Base-by-base conservation (phyloP, 305 asterid species). In the Vinca major region DNA sequence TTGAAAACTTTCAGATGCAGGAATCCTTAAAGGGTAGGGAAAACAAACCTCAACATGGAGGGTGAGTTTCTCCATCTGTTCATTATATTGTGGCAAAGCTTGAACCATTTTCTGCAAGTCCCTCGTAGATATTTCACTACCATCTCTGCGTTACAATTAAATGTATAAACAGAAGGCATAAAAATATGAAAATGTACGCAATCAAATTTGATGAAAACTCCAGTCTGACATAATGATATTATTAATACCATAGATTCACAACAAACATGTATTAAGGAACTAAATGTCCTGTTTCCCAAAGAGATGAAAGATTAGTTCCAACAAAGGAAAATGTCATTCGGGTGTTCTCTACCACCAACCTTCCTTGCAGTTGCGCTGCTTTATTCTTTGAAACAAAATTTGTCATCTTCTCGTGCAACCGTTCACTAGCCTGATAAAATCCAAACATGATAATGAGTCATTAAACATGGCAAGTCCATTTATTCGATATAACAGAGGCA, bases 41-140 rank as follows among this genome's bases (percentile, higher is more conserved):
- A 71, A n/a, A 65, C 86, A 79, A 55, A 93, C 97, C 97, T 86
- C 91, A 68, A 91, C 97, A 77, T 93, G 99, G 73, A 70, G 80
- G 73, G 97, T 87, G 66, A 93, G 95, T 78, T 76, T 93, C 65
- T 90, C 98, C 91, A 87, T 90, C 85, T 85, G 94, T 75, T 93
- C 97, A 74, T 88, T 91, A 70, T 91, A 93, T 62, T 89, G 92
- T 40, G 97, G 97, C 86, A 93, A 84, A 70, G 96, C 88, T 82
- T 93, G 99, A 80, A 91, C 97, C 96, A 93, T 83, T 83, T 89
- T 93, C 90, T 91, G 97, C 80, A 93, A 71, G 71, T 91, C 99
- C 81, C 99, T 79, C 12, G 97, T 89, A 65, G 97, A 93, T 79
- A 93, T 55, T 79, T 93, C 99, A 77, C 85, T 67, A 74, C 96